phyloP scores from a whole-genome alignment of 208 protist species.

The Crithidia thermophila region DNA sequence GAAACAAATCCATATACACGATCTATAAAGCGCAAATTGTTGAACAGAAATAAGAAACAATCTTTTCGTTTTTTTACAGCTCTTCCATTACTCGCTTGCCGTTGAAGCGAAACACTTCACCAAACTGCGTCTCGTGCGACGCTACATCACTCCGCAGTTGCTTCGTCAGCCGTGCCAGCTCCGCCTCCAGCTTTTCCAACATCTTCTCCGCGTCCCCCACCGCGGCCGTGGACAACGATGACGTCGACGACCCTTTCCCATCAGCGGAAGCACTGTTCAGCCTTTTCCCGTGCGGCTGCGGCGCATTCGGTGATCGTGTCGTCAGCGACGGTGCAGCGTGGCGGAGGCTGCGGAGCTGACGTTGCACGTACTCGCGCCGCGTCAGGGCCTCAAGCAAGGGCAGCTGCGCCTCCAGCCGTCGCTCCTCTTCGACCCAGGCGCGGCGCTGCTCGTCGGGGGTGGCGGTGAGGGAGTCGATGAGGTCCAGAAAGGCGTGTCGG shows the following conservation, averaged over 20 bases:
- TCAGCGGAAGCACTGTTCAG: neutral
- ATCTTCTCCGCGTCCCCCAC: neutral
- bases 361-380: conserved; percentile 66
- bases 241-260: neutral
- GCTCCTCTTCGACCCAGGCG: conserved; percentile 32
- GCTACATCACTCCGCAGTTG: conserved; percentile 55
- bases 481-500: conserved; percentile 23
- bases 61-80: conserved; percentile 7
- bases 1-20: no score
- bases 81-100: conserved; percentile 53
- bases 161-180: conserved; percentile 52
- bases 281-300: neutral
- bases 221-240: neutral
- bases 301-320: neutral
- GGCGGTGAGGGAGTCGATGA: neutral
- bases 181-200: conserved; percentile 33
- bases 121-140: conserved; percentile 51
- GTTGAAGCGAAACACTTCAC: conserved; percentile 45
- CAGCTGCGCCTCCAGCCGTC: conserved; percentile 61
- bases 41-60: neutral
- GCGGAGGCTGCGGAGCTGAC: conserved; percentile 17
- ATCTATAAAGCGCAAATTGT: no score
- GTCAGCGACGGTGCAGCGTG: neutral
- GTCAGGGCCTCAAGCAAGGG: conserved; percentile 77
- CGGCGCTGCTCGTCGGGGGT: neutral